Evolutionary conservation across 2,329 filamentous ascomycete species (phyloP).

Genomic region (Cadophora sp.): DNA sequence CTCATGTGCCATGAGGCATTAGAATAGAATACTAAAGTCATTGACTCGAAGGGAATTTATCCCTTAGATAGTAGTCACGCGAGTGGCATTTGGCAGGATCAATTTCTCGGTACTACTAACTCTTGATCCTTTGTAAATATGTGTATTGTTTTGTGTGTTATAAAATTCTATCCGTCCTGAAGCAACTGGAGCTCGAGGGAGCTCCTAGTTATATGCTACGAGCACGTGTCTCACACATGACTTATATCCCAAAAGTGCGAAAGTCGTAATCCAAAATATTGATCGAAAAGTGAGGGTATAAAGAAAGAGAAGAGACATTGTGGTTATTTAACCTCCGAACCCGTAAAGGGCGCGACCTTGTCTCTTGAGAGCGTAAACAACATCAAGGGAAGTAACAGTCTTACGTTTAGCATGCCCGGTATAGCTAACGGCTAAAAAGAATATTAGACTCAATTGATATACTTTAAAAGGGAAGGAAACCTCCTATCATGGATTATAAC

Average conservation of each 20-base stretch:
- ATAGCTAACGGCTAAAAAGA: background rate
- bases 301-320: slow-evolving; percentile 49
- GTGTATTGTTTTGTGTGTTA: too few species aligned
- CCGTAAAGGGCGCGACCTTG: slow-evolving; percentile 72
- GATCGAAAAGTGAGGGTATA: slow-evolving; percentile 36
- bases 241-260: slow-evolving; percentile 38
- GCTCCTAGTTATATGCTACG: too few species aligned
- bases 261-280: slow-evolving; percentile 31
- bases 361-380: slow-evolving; percentile 71
- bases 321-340: slow-evolving; percentile 68
- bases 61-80: too few species aligned
- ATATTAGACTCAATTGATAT: too few species aligned
- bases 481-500: slow-evolving; percentile 70
- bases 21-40: too few species aligned
- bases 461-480: background rate
- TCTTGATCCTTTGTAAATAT: too few species aligned
- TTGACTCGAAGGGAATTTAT: too few species aligned
- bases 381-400: slow-evolving; percentile 71
- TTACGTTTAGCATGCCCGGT: slow-evolving; percentile 81
- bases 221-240: slow-evolving; percentile 48
- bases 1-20: too few species aligned
- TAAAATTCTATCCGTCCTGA: too few species aligned
- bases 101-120: too few species aligned
- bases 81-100: too few species aligned
- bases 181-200: too few species aligned